Percentiles rank a stretch among this genome's conserved stretches.
Evolutionary conservation across 1,139 yeast species (phyloP).

Genomic region (Arxiozyma slooffiae): DNA sequence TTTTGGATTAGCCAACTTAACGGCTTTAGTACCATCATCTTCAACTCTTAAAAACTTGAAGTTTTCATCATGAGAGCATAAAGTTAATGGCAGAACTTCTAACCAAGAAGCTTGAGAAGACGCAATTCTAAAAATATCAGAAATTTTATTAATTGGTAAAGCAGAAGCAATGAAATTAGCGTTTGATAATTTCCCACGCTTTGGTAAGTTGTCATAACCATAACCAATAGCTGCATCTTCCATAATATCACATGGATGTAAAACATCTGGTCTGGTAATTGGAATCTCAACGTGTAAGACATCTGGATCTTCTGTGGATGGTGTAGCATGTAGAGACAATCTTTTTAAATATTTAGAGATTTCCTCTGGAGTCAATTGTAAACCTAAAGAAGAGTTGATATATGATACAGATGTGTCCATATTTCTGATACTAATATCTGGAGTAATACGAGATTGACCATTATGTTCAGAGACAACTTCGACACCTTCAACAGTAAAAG

Average conservation of each 20-base stretch:
- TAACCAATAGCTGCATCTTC: slow-evolving; percentile 97
- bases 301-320: slow-evolving; percentile 41
- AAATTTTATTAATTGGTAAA: slow-evolving; percentile 79
- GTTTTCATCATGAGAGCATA: slow-evolving; percentile 95
- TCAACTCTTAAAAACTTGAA: slow-evolving; percentile 67
- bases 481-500: slow-evolving; percentile 82
- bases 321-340: slow-evolving; percentile 69
- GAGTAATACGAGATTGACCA: slow-evolving; percentile 64
- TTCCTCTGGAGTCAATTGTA: slow-evolving; percentile 58
- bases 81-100: slow-evolving; percentile 90
- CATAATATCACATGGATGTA: slow-evolving; percentile 97
- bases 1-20: slow-evolving; percentile 90
- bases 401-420: slow-evolving; percentile 72
- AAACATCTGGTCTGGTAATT: slow-evolving; percentile 86
- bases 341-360: slow-evolving; percentile 59
- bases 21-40: slow-evolving; percentile 73
- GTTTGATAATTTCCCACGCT: slow-evolving; percentile 71
- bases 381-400: slow-evolving; percentile 87
- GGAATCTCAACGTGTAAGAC: slow-evolving; percentile 69
- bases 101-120: slow-evolving; percentile 93
- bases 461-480: slow-evolving; percentile 78
- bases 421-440: slow-evolving; percentile 57
- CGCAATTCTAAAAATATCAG: slow-evolving; percentile 84
- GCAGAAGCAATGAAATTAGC: slow-evolving; percentile 74
- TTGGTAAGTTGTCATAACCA: slow-evolving; percentile 82